Evolutionary conservation across 768 basidiomycete genomes (phyloP).

Genomic region (Austroboletus eburneus): DNA sequence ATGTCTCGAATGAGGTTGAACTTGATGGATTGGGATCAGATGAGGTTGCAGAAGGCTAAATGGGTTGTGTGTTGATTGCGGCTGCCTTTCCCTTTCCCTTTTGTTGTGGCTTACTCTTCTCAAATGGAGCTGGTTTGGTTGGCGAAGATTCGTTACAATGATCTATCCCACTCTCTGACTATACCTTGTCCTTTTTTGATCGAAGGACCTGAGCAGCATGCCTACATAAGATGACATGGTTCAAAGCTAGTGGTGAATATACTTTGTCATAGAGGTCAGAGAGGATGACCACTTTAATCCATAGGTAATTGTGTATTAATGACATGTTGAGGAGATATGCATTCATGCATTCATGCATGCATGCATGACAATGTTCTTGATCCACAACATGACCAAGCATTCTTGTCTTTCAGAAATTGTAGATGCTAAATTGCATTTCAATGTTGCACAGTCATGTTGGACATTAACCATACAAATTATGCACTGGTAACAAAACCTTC

Average conservation of each 20-base stretch:
- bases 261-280: not conserved
- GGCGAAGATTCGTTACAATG: too few relatives aligned
- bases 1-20: too few relatives aligned
- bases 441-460: not conserved
- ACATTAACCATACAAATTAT: not conserved
- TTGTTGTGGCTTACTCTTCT: too few relatives aligned
- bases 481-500: not conserved
- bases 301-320: constrained; percentile 1
- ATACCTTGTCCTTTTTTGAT: constrained; percentile 1
- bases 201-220: not conserved
- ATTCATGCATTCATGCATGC: not conserved
- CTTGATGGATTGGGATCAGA: too few relatives aligned
- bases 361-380: not conserved
- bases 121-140: too few relatives aligned
- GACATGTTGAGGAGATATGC: not conserved
- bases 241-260: not conserved
- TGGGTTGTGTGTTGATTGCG: too few relatives aligned
- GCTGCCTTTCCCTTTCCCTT: too few relatives aligned
- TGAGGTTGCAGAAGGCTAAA: too few relatives aligned
- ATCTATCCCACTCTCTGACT: too few relatives aligned
- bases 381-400: not conserved
- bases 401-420: not conserved
- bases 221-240: not conserved
- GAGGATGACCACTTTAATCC: not conserved
- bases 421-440: not conserved